These are phyloP conservation scores for Dictyostelium purpureum DNA, from an alignment of 78 protist genomes.

Conservation along the genomic window DNA sequence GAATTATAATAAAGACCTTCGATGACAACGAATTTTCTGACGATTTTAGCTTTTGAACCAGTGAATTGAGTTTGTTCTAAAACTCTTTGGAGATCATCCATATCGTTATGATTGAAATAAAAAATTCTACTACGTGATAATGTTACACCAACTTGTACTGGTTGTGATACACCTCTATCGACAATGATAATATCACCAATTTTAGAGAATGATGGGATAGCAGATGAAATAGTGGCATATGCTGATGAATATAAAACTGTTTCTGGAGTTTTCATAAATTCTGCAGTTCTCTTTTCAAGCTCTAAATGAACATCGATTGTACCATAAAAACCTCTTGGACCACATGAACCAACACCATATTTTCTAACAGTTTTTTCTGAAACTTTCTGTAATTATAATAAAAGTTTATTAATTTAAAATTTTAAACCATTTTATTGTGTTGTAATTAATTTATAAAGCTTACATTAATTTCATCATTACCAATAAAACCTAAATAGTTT, in stretches of 20 bases:
- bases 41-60: slow-evolving; percentile 31
- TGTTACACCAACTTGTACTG: slow-evolving; percentile 84
- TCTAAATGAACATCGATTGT: slow-evolving; percentile 93
- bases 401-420: not conserved
- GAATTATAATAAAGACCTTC: slow-evolving; percentile 91
- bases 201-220: slow-evolving; percentile 93
- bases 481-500: slow-evolving; percentile 77
- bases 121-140: slow-evolving; percentile 83
- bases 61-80: slow-evolving; percentile 36
- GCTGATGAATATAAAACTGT: slow-evolving; percentile 94
- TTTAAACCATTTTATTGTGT: not conserved
- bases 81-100: slow-evolving; percentile 72
- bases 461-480: slow-evolving; percentile 44
- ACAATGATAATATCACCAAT: slow-evolving; percentile 92
- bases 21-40: slow-evolving; percentile 88
- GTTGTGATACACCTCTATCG: slow-evolving; percentile 81
- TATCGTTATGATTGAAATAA: slow-evolving; percentile 86
- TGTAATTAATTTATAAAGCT: not conserved
- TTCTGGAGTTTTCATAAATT: slow-evolving; percentile 76
- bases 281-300: slow-evolving; percentile 89
- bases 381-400: not conserved
- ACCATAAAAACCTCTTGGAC: slow-evolving; percentile 99
- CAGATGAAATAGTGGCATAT: slow-evolving; percentile 91
- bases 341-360: slow-evolving; percentile 98
- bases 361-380: slow-evolving; percentile 69